Conservation (phyloP, 2,329 filamentous ascomycete genomes). For the Phaeosphaeria sp. region DNA sequence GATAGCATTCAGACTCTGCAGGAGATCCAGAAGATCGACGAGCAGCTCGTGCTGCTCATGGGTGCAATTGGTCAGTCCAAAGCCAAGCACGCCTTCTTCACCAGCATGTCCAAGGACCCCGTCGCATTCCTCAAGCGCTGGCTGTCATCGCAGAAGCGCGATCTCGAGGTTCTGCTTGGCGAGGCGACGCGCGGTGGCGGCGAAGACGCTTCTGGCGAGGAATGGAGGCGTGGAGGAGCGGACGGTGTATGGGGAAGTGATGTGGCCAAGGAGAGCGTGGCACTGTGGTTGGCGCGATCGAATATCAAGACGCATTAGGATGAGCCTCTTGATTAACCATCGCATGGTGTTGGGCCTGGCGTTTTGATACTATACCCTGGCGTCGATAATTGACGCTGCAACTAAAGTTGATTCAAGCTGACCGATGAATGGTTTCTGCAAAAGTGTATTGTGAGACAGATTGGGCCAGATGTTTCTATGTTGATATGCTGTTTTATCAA, state of each 20-base stretch:
- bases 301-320: slow-evolving; percentile 41
- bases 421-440: neutral
- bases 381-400: slow-evolving; percentile 1
- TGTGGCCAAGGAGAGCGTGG: slow-evolving; percentile 67
- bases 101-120: slow-evolving; percentile 78
- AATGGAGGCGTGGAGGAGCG: slow-evolving; percentile 71
- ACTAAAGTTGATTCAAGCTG: neutral
- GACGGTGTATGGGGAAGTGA: slow-evolving; percentile 70
- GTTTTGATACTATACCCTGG: slow-evolving; percentile 6
- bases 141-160: slow-evolving; percentile 89
- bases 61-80: slow-evolving; percentile 85
- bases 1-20: slow-evolving; percentile 70
- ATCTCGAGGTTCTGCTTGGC: slow-evolving; percentile 86
- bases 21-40: slow-evolving; percentile 79
- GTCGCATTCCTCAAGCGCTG: slow-evolving; percentile 84
- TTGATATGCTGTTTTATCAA: too few relatives aligned
- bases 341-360: neutral
- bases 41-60: slow-evolving; percentile 82
- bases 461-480: too few relatives aligned
- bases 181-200: slow-evolving; percentile 70
- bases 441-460: neutral
- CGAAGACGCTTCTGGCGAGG: slow-evolving; percentile 63
- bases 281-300: slow-evolving; percentile 62
- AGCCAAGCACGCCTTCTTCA: slow-evolving; percentile 89
- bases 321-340: neutral